Base-by-base conservation (phyloP, 2,329 filamentous ascomycete species). In the Beauveria medogensis region DNA sequence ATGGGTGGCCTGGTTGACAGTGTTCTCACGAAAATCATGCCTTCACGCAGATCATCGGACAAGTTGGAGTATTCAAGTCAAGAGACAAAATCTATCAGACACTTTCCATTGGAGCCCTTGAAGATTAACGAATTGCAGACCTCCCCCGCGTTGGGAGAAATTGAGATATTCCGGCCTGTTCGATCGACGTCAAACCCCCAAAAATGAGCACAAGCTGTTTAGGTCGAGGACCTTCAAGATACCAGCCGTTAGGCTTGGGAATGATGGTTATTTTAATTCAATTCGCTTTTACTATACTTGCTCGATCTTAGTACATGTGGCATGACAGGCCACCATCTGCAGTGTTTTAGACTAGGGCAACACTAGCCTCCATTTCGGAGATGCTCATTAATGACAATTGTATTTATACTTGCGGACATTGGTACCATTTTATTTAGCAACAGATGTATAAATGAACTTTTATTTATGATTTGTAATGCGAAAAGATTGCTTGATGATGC, bases 391-490 rank as follows among this genome's bases (percentile, higher is more conserved):
- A 48, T 55, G 41, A 12, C 22, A 34, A 41, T 30, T 28, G 30
- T 37, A 50, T 50, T 55, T 12, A 47, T 50, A 59, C 50, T 30
- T 50, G 40, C 26, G 14, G 8, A 47, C 20, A 40, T 28, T 5
- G 28, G 24, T 4, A 46, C 20, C n/a, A 41, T 43, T 24, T 41
- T 60, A 28, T 60, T 30, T 50, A 43, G 22, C 43, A 55, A 55
- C 51, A 60, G 43, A 60, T 43, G 58, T 41, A 55, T 43, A 7
- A 55, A 55, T 55, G 30, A 18, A 60, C 57, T 37, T 50, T 43
- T 55, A 18, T 20, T 43, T 22, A 30, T 26, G n/a, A 16, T 22
- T 1, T 30, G 24, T 34, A 52, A 28, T 37, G 20, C 14, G 34
- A 16, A 22, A 24, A 18, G 14, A 37, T 18, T 37, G 24, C n/a